Base-by-base conservation (phyloP, 345 rosid genomes). In the Reutealis trisperma region DNA sequence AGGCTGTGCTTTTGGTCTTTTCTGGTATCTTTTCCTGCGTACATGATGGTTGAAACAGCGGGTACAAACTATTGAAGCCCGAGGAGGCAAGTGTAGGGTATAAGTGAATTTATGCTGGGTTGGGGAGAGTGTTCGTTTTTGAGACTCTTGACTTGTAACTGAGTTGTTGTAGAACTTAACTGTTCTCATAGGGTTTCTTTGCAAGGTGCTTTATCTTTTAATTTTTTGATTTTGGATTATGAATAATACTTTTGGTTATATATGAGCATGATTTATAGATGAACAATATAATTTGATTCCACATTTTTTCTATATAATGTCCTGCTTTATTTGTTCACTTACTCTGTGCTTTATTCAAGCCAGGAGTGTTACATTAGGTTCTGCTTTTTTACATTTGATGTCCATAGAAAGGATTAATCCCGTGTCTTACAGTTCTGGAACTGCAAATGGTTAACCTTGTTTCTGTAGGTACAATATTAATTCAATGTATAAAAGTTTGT, bases 1-100 rank as follows among this genome's bases (percentile, higher is more conserved):
- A 76, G 83, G 68, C 63, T 57, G 10, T 15, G n/a, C 9, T 8
- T 5, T 24, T 62, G 66, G 19, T 27, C 66, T 62, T 25, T 27
- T 62, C 8, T 62, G 66, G 66, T 30, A 3, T 27, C 66, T 27
- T 30, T 30, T 30, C 42, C 42, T 63, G 25, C n/a, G 61, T 57
- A 57, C 24, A 19, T 19, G 9, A 57, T 21, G 41, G 42, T 63
- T 63, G 66, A 63, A 63, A 42, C 66, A 63, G 10, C 0, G 21
- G 42, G 19, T 27, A 12, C 42, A 30, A 57, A 10, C 37, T 6
- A 1, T 14, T 27, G 8, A 63, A 63, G 22, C 67, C 15, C 8
- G 45, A 34, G 45, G 45, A 27, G 51, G 51, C 51, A 47, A 7
- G 51, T 47, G 51, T 47, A 47, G 51, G 51, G 51, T 47, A 7